These are phyloP conservation scores for Oidiodendron maius DNA, from an alignment of 495 filamentous ascomycete species.

Conservation along the genomic window DNA sequence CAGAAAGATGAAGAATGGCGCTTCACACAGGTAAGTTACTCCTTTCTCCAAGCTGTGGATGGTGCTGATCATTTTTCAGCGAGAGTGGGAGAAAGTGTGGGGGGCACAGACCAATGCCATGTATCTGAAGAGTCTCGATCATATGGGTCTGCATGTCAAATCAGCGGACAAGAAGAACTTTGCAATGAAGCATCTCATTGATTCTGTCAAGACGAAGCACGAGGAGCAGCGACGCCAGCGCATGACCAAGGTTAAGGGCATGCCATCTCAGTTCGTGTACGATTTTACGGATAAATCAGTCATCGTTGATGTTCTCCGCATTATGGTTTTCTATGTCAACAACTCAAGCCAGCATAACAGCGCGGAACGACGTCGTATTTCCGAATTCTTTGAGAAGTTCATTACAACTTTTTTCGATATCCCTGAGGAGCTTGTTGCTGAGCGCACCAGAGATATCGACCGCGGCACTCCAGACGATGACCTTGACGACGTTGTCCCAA, in stretches of 20 bases:
- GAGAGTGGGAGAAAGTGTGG: constrained; percentile 99
- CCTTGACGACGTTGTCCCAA: constrained; percentile 51
- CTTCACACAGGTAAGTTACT: constrained; percentile 57
- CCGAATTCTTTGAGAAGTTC: constrained; percentile 82
- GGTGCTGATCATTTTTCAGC: constrained; percentile 33
- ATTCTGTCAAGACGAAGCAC: constrained; percentile 78
- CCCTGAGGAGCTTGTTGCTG: constrained; percentile 65
- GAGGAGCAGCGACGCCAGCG: constrained; percentile 73
- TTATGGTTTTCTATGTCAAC: constrained; percentile 72
- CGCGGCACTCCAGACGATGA: constrained; percentile 62
- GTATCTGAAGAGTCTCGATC: constrained; percentile 93
- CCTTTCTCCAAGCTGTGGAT: neutral
- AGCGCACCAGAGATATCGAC: constrained; percentile 67
- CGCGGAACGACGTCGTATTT: constrained; percentile 68
- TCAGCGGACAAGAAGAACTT: constrained; percentile 83
- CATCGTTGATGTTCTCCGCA: constrained; percentile 70
- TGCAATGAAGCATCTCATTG: constrained; percentile 75
- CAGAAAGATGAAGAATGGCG: constrained; percentile 97
- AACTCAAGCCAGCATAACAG: constrained; percentile 58
- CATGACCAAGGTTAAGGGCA: constrained; percentile 50
- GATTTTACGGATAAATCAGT: constrained; percentile 71
- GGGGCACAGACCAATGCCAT: constrained; percentile 84
- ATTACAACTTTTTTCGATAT: constrained; percentile 86
- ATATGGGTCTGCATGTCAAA: constrained; percentile 85
- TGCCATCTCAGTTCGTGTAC: constrained; percentile 68